Evolutionary conservation across 176 grass and related monocot genomes (phyloP), one percentile per base, ranked within the genome.

Genomic region (Cenchrus purpureus): DNA sequence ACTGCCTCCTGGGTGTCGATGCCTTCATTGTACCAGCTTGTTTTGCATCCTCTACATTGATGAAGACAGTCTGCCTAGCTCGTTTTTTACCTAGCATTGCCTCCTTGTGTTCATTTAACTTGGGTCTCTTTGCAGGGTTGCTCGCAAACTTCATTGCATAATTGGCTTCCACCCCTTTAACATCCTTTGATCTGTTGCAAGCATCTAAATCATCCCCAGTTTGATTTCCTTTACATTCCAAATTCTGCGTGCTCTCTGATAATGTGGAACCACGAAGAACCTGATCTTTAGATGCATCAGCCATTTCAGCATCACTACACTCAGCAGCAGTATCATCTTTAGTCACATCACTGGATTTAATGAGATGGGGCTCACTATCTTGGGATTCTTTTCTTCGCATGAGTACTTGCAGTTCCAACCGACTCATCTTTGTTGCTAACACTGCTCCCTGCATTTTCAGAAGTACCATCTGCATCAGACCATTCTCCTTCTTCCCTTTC

Each of bases 401-500:
- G 62, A 64, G 74, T 81, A 82, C 22, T 85, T 83, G 87, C 77
- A 80, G 79, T 48, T 80, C 72, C 69, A 84, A 44, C 40, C 0
- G 16, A 61, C 62, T 92, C 91, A 58, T 94, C 87, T 86, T 86
- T 90, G 69, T 86, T 87, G 85, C 87, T 93, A 10, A 71, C 40
- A 87, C 82, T 86, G 66, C 77, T 86, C 53, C 75, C 84, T 8
- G n/a, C 79, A 12, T 79, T 89, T 48, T 99, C 94, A 84, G 86
- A 84, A 86, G 83, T 86, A 49, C 73, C 82, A 81, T 96, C 97
- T 80, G 88, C 86, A 87, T 99, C 97, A 89, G 94, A 99, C 94
- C 97, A 99, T 73, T 99, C 97, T 7, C 97, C 97, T 84, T 96
- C 97, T 96, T 99, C 97, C 91, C 90, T 99, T 90, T 99, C 97